These are phyloP conservation scores for Actinomortierella wolfii DNA, from an alignment of 371 early-diverging fungal genomes.

Conservation along the genomic window DNA sequence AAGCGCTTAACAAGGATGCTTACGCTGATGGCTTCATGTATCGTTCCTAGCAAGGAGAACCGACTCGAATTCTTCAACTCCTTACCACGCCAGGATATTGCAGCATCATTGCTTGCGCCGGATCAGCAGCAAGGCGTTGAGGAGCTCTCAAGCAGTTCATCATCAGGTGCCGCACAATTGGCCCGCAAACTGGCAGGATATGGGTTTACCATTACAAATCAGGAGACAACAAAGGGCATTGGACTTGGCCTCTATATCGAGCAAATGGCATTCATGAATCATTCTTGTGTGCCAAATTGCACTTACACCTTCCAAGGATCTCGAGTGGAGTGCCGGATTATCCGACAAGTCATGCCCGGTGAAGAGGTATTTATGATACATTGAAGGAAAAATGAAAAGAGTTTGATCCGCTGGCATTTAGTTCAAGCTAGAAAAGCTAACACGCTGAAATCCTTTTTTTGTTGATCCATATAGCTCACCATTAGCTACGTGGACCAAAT, in stretches of 20 bases:
- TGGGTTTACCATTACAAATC: constrained; percentile 28
- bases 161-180: too few species aligned
- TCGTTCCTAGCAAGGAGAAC: constrained; percentile 20
- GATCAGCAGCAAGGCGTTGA: too few species aligned
- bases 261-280: constrained; percentile 42
- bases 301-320: constrained; percentile 34
- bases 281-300: constrained; percentile 42
- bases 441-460: neutral
- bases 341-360: constrained; percentile 34
- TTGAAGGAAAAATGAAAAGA: too few species aligned
- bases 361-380: constrained; percentile 43
- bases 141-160: too few species aligned
- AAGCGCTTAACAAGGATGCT: too few species aligned
- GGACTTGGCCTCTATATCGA: constrained; percentile 31
- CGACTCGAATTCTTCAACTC: constrained; percentile 16
- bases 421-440: neutral
- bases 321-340: constrained; percentile 30
- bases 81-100: too few species aligned
- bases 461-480: constrained; percentile 10
- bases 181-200: constrained; percentile 17
- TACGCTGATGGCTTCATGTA: constrained; percentile 13
- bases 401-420: neutral
- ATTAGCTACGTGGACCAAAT: constrained; percentile 43
- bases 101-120: too few species aligned
- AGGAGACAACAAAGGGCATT: constrained; percentile 24